Percentiles rank a stretch among this genome's conserved stretches.
Conservation (phyloP, 805 yeast species). For the Saturnispora besseyi region DNA sequence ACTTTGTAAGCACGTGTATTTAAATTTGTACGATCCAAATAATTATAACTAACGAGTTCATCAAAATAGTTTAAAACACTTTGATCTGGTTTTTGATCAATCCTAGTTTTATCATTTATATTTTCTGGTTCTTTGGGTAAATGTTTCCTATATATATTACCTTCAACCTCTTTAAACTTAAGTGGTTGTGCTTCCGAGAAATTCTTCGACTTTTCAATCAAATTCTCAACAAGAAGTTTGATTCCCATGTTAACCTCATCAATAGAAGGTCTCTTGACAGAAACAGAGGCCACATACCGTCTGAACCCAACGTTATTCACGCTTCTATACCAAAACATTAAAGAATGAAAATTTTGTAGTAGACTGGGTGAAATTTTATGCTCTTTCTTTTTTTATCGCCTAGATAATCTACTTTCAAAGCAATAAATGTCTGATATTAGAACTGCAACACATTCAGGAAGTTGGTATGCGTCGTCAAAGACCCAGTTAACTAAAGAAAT, state of each 20-base stretch:
- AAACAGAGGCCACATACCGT: background rate
- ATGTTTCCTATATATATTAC: slow-evolving; percentile 1
- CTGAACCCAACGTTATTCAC: background rate
- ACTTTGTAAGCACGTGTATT: background rate
- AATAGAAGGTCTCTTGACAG: background rate
- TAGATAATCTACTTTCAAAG: background rate
- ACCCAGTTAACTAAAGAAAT: slow-evolving; percentile 41
- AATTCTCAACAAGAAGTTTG: background rate
- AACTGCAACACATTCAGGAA: slow-evolving; percentile 79
- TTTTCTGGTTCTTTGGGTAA: slow-evolving; percentile 3
- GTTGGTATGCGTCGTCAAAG: slow-evolving; percentile 65
- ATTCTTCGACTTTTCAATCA: background rate
- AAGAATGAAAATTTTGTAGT: background rate
- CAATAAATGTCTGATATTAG: background rate
- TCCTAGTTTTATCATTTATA: background rate
- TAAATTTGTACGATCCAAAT: slow-evolving; percentile 2
- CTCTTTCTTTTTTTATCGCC: background rate
- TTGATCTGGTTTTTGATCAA: background rate
- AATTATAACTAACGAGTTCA: slow-evolving; percentile 7
- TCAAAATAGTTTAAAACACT: background rate
- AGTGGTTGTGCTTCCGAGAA: background rate
- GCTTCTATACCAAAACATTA: background rate
- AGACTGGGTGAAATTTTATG: background rate
- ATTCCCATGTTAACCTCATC: background rate
- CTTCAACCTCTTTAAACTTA: background rate